Evolutionary conservation across 2,329 filamentous ascomycete species (phyloP), one percentile per base, ranked within the genome.

Genomic region (Aspergillus thermomutatus): DNA sequence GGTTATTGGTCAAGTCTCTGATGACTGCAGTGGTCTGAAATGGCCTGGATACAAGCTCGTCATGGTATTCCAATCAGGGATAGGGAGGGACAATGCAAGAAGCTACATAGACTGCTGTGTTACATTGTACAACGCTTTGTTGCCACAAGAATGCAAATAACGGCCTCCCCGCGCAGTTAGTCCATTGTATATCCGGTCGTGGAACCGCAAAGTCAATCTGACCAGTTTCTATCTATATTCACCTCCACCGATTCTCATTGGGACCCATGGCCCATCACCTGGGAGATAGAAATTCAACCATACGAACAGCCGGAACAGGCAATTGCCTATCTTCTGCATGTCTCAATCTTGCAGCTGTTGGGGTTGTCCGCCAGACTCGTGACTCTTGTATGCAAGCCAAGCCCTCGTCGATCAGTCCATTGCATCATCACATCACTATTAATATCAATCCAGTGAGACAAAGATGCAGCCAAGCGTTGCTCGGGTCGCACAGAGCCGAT

Each of bases 371-470:
- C 6, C 41, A 19, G 14, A 14, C 41, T 46, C 43, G 21, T 46
- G 43, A 46, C 31, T 26, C 19, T 41, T 27, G 19, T 28, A 43
- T 52, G 49, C 54, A 55, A 45, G 54, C 54, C 53, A 54, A 54
- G n/a, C 19, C 34, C 43, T 46, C 43, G 21, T 7, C 43, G 23
- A 25, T 14, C 45, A 9, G 26, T 26, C 26, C 26, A 37, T 50
- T 48, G 26, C 23, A 49, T 56, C 47, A 53, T 34, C n/a, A 3
- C 11, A 40, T 41, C 46, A 6, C 40, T 3, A 26, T 48, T 37
- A 23, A 40, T 43, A 45, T 47, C 40, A 9, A 17, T 41, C 17
- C n/a, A 49, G 37, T 55, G 53, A 52, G 53, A 55, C 53, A 52
- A 27, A 37, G 40, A 48, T 41, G 27, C 41, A 50, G 26, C n/a